Percentiles rank a stretch among this genome's conserved stretches.
Evolutionary conservation across 2,329 filamentous ascomycete species (phyloP).

Genomic region (Pestalotiopsis sp.): DNA sequence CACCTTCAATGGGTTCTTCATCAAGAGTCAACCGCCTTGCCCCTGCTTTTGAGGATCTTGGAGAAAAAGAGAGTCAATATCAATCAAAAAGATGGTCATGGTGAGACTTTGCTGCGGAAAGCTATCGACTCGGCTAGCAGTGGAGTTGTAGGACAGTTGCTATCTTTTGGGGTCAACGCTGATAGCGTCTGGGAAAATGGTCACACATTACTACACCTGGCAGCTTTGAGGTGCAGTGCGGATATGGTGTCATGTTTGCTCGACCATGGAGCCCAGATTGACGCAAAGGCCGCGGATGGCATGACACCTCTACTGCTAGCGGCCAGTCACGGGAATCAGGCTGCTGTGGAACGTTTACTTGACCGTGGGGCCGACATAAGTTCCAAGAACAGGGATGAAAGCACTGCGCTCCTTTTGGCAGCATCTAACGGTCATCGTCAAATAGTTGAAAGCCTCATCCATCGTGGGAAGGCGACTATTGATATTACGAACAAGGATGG

Average conservation of each 20-base stretch:
- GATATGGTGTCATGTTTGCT: background rate
- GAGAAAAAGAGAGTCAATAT: background rate
- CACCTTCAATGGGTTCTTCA: background rate
- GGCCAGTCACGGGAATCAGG: background rate
- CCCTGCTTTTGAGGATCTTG: background rate
- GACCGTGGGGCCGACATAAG: background rate
- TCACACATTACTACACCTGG: background rate
- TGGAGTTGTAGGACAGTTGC: background rate
- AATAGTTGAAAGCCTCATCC: too few relatives aligned
- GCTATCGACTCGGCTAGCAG: background rate
- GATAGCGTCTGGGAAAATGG: background rate
- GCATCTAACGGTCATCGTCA: too few relatives aligned
- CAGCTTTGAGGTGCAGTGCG: background rate
- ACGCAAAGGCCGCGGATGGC: background rate
- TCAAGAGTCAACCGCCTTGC: background rate
- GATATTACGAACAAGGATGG: too few relatives aligned
- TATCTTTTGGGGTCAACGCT: background rate
- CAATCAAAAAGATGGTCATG: background rate
- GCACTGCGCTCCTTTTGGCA: background rate
- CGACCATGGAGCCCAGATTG: background rate
- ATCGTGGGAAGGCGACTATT: too few relatives aligned
- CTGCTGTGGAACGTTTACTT: background rate
- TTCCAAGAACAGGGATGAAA: background rate
- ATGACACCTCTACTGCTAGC: background rate
- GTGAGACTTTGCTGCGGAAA: background rate